A percentile compares a stretch with the other conserved stretches of the same genome.
These are phyloP conservation scores for Tranzscheliella williamsii DNA, from an alignment of 1,284 basidiomycete species.

Conservation along the genomic window DNA sequence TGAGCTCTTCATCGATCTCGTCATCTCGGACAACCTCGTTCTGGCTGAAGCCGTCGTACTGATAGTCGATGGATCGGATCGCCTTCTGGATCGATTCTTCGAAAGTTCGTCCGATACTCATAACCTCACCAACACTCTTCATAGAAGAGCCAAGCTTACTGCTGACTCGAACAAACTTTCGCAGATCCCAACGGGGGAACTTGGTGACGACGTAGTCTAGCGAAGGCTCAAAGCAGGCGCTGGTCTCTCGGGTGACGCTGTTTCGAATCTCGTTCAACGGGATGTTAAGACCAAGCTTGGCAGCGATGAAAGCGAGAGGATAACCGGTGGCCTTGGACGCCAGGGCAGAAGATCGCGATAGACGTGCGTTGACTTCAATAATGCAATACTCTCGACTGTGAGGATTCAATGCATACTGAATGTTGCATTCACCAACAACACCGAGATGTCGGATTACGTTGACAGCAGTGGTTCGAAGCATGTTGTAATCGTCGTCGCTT, in stretches of 20 bases:
- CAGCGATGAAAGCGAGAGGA: constrained; percentile 96
- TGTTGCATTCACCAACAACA: constrained; percentile 97
- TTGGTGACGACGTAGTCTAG: constrained; percentile 98
- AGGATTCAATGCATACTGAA: constrained; percentile 97
- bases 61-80: constrained; percentile 92
- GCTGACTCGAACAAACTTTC: constrained; percentile 76
- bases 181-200: constrained; percentile 97
- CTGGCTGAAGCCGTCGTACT: constrained; percentile 87
- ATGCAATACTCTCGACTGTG: constrained; percentile 95
- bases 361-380: constrained; percentile 98
- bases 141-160: constrained; percentile 63
- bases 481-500: constrained; percentile 86
- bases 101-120: constrained; percentile 97
- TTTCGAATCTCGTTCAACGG: constrained; percentile 98
- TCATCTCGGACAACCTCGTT: constrained; percentile 74
- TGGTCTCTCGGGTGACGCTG: constrained; percentile 92
- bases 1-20: constrained; percentile 80
- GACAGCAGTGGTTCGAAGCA: constrained; percentile 96
- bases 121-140: constrained; percentile 99
- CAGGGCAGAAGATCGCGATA: constrained; percentile 94
- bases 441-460: constrained; percentile 97
- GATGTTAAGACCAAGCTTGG: constrained; percentile 93
- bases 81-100: constrained; percentile 99
- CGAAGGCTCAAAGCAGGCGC: constrained; percentile 96
- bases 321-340: constrained; percentile 99